Conservation (phyloP, 805 yeast species). For the Candida michaelii region DNA sequence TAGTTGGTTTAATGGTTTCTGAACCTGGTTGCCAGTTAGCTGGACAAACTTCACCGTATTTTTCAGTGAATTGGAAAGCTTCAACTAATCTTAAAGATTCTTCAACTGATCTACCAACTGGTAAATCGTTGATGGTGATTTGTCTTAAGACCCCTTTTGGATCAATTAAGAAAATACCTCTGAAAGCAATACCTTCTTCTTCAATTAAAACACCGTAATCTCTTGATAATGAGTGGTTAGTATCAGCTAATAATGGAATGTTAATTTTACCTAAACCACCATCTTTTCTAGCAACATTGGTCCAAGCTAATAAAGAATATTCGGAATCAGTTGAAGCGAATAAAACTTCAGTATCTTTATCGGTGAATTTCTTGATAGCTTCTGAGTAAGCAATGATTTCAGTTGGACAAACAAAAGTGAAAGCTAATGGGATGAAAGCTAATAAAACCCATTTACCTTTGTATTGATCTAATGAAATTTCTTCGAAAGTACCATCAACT, state of each 20-base stretch:
- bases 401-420: slow-evolving; percentile 99
- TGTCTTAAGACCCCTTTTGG: slow-evolving; percentile 95
- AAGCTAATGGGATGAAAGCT: slow-evolving; percentile 97
- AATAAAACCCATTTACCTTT: slow-evolving; percentile 97
- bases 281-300: slow-evolving; percentile 91
- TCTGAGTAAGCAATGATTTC: slow-evolving; percentile 98
- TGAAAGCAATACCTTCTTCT: slow-evolving; percentile 95
- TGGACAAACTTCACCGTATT: slow-evolving; percentile 99
- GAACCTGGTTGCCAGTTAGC: slow-evolving; percentile 95
- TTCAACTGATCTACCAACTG: slow-evolving; percentile 98
- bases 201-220: slow-evolving; percentile 97
- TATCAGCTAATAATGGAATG: slow-evolving; percentile 94
- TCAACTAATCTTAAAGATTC: slow-evolving; percentile 97
- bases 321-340: slow-evolving; percentile 99
- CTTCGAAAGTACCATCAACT: slow-evolving; percentile 94
- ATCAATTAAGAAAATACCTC: slow-evolving; percentile 98
- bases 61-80: slow-evolving; percentile 99
- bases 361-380: slow-evolving; percentile 86
- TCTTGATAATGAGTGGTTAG: slow-evolving; percentile 90
- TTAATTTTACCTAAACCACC: slow-evolving; percentile 97
- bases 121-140: slow-evolving; percentile 96
- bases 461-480: slow-evolving; percentile 89
- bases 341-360: slow-evolving; percentile 81
- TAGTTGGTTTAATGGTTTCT: slow-evolving; percentile 77
- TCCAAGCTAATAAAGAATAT: slow-evolving; percentile 97